Conservation (phyloP, 176 grass and related monocot genomes). For the Tuctoria greenei region DNA sequence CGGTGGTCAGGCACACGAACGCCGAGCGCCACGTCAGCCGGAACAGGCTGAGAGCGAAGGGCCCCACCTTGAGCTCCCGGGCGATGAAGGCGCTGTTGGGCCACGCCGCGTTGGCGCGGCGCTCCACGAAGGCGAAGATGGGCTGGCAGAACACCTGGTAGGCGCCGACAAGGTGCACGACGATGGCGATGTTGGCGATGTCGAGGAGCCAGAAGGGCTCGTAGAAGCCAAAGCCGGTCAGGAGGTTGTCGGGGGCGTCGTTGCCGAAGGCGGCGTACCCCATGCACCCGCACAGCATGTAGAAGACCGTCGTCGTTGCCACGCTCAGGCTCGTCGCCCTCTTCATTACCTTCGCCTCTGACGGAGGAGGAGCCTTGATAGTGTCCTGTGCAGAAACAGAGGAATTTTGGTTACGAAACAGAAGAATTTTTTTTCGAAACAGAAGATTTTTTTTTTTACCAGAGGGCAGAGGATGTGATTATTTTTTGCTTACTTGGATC, state of each 20-base stretch:
- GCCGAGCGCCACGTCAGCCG: conserved; percentile 47
- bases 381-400: conserved; percentile 38
- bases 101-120: conserved; percentile 14
- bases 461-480: no score
- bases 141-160: conserved; percentile 63
- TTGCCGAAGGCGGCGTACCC: conserved; percentile 57
- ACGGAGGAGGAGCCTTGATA: conserved; percentile 48
- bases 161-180: conserved; percentile 58
- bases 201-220: conserved; percentile 62
- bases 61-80: conserved; percentile 6
- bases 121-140: conserved; percentile 60
- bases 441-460: no score
- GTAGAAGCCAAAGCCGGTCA: conserved; percentile 57
- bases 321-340: conserved; percentile 45
- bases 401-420: not conserved
- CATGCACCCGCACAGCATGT: conserved; percentile 64
- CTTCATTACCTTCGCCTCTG: conserved; percentile 59
- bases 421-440: no score
- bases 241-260: conserved; percentile 47
- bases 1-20: conserved; percentile 58
- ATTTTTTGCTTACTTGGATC: conserved; percentile 32
- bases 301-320: conserved; percentile 38
- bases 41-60: conserved; percentile 41
- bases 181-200: conserved; percentile 58
- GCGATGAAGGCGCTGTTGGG: conserved; percentile 44